Percentiles rank a stretch among this genome's conserved stretches.
Conservation (phyloP, 805 yeast genomes). For the Hanseniaspora meyeri region DNA sequence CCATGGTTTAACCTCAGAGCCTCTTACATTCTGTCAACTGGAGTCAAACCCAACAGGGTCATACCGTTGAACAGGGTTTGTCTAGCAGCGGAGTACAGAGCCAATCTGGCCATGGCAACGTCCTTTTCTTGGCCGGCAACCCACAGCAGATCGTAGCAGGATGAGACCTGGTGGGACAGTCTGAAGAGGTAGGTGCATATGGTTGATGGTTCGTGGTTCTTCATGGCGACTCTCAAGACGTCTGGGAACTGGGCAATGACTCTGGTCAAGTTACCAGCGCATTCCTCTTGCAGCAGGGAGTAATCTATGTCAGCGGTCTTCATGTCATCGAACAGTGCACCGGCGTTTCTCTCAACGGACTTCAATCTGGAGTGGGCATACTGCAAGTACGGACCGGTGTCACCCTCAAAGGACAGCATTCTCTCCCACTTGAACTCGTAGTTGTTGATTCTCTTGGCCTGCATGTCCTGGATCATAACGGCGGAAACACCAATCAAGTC, state of each 20-base stretch:
- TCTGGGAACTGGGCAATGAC: constrained; percentile 85
- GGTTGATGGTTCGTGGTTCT: constrained; percentile 85
- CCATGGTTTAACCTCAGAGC: too few species aligned
- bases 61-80: constrained; percentile 84
- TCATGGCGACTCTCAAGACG: constrained; percentile 64
- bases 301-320: constrained; percentile 41
- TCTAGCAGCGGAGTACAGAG: constrained; percentile 79
- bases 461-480: constrained; percentile 98
- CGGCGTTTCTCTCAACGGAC: constrained; percentile 80
- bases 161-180: constrained; percentile 84
- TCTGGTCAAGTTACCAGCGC: constrained; percentile 61
- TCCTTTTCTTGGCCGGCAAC: constrained; percentile 89
- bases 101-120: constrained; percentile 80
- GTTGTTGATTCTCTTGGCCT: constrained; percentile 89
- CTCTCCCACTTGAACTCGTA: constrained; percentile 96
- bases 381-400: constrained; percentile 96
- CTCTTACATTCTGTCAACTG: constrained; percentile 91
- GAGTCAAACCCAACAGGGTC: constrained; percentile 80
- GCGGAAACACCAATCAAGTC: constrained; percentile 94
- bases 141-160: constrained; percentile 93
- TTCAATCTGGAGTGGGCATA: constrained; percentile 95
- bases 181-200: constrained; percentile 86
- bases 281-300: constrained; percentile 50
- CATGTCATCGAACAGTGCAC: constrained; percentile 33
- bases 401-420: constrained; percentile 97